Base-by-base conservation (phyloP, 1,284 basidiomycete species). In the Leccinum solheimii region DNA sequence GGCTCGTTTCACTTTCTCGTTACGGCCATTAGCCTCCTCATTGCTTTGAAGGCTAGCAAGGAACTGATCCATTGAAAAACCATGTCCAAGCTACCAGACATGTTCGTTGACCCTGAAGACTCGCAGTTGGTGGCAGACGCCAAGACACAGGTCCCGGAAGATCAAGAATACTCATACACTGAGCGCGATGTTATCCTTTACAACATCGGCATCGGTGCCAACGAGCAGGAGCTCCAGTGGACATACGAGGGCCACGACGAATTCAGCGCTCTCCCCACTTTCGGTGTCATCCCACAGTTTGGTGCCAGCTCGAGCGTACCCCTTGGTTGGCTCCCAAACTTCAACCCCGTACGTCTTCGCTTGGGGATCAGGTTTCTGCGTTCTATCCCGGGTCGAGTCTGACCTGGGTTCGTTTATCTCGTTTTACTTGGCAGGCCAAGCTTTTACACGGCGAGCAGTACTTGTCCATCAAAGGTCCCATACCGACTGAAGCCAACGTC, bases 381-480 rank as follows among this genome's bases (percentile, higher is more conserved):
- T 10, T 5, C 1, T 2, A 38, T 21, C 26, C 58, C 16, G 23
- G 52, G 19, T 32, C n/a, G 13, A 16, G 14, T 5, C 2, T 4
- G 27, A 16, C 26, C 58, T 23, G 27, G 52, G 19, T 30, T 53
- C 19, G 0, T 11, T 54, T 38, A 26, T 21, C 50, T 23, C 16
- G 11, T 55, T 55, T 55, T n/a, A 45, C 2, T n/a, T 34, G 32
- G 16, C 68, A 93, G 85, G 93, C 95, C 64, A 98, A 95, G 79
- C 82, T 99, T n/a, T 83, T 99, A 30, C 97, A 99, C 77, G 97
- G 97, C 62, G 97, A 99, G 77, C 97, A 99, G 75, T 98, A 94
- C 77, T 80, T 99, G 64, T 83, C 87, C 64, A 95, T 99, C 77
- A 92, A 93, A 72, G 88, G 80, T 1, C 88, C 91, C 1, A 93